Evolutionary conservation across 306 rosid species (phyloP), one percentile per base, ranked within the genome.

Genomic region (Vachellia pachyceras): DNA sequence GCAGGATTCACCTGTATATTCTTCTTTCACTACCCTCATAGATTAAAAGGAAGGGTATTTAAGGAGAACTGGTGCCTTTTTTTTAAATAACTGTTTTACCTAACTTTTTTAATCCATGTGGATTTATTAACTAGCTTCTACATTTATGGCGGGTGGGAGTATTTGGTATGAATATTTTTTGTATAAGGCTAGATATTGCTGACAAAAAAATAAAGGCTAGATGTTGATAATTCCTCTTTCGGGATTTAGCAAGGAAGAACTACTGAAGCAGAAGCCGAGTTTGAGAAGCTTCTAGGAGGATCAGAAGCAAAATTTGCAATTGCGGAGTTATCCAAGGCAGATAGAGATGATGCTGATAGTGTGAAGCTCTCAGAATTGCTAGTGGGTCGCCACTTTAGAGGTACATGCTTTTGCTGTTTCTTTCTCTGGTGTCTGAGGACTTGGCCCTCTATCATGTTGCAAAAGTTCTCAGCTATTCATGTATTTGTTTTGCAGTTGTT

Each of bases 401-500:
- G 99, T 91, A 83, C 44, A 70, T 64, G 42, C 22, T 20, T 75
- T 73, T 66, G 14, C 68, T 74, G 72, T 73, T 82, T 37, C 45
- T 82, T 54, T 18, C 67, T 57, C 1, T 71, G 55, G 82, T 37
- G 60, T 52, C 41, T 49, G 22, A 45, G 58, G 23, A 35, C 68
- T 39, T 66, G 61, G 22, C 22, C 39, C 72, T 71, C 84, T 77
- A 85, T 45, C 18, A 60, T 47, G 71, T 83, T 79, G 76, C 86
- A 22, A 66, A 86, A 81, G 84, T 88, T 80, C 85, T 71, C 82
- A 83, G 89, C 79, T 90, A 89, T 91, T 95, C 83, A 95, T 81
- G 72, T 74, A 79, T 88, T 90, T 80, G 77, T 95, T 95, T 95
- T 93, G 98, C 99, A 95, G 99, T 95, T 87, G 96, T 95, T 91